Conservation (phyloP, 2,329 filamentous ascomycete species). For the Pyricularia grisea region DNA sequence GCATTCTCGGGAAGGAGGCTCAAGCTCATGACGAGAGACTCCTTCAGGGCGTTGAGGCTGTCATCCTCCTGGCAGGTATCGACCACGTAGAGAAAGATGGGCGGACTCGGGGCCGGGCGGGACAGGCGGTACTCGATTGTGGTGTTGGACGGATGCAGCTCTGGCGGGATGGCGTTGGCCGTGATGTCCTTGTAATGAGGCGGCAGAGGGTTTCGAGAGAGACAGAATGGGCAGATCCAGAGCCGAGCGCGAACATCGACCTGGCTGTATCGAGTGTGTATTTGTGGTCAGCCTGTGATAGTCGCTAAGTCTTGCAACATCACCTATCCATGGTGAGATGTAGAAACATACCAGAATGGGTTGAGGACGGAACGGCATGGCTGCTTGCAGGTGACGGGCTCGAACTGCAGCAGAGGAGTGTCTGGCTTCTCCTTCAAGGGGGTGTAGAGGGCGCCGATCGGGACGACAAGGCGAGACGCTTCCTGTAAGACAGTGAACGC, state of each 20-base stretch:
- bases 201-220: constrained; percentile 73
- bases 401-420: constrained; percentile 83
- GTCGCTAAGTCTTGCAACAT: not conserved
- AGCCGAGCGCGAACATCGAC: constrained; percentile 75
- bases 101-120: constrained; percentile 72
- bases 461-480: constrained; percentile 88
- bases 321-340: not conserved
- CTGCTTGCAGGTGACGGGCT: constrained; percentile 92
- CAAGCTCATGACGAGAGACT: constrained; percentile 79
- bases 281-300: constrained; percentile 11
- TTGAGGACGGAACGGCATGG: constrained; percentile 95
- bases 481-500: constrained; percentile 44
- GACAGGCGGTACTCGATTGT: constrained; percentile 85
- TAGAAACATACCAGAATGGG: constrained; percentile 71
- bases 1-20: constrained; percentile 74
- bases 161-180: constrained; percentile 70
- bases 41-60: constrained; percentile 72
- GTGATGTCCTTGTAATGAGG: constrained; percentile 88
- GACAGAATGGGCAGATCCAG: constrained; percentile 85
- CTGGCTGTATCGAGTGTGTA: constrained; percentile 40
- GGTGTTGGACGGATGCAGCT: constrained; percentile 72
- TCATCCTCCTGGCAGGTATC: constrained; percentile 86
- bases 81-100: constrained; percentile 81
- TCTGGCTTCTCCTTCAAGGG: constrained; percentile 91
- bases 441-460: constrained; percentile 92